Percentiles rank a stretch among this genome's conserved stretches.
phyloP scores from a whole-genome alignment of 2,329 filamentous ascomycete species.

The Didymella sp. region DNA sequence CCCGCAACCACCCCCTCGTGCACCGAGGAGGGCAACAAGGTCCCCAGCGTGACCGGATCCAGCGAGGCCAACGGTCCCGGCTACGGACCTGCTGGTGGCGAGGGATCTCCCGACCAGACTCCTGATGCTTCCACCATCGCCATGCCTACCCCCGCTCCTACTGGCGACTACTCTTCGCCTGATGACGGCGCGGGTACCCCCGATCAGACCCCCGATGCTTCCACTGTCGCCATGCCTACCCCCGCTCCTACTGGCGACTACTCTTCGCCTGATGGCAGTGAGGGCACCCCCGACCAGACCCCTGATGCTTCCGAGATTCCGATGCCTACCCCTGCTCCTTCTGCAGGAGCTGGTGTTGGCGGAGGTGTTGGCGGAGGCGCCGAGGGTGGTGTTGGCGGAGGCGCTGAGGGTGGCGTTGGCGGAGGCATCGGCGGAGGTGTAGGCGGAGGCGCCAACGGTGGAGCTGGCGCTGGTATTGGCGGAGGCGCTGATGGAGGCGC shows the following conservation, averaged over 20 bases:
- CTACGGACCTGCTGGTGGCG: not conserved
- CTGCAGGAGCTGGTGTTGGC: not conserved
- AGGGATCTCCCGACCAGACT: not conserved
- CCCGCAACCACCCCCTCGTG: conserved; percentile 13
- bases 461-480: too few relatives aligned
- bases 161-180: not conserved
- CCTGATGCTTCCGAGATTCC: not conserved
- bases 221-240: not conserved
- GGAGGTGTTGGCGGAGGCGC: too few relatives aligned
- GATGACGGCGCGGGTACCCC: not conserved
- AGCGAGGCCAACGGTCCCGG: not conserved
- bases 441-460: too few relatives aligned
- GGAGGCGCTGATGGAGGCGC: not conserved
- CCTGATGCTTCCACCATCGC: not conserved
- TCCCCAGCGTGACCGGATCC: not conserved
- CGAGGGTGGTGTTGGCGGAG: too few relatives aligned
- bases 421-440: too few relatives aligned
- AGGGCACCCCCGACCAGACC: not conserved
- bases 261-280: not conserved
- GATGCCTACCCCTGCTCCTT: not conserved
- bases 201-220: conserved; percentile 2
- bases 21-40: not conserved
- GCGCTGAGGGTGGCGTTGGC: too few relatives aligned
- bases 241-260: not conserved
- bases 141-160: not conserved